phyloP scores from a whole-genome alignment of 169 alveolate genomes.

The Plasmodium cynomolgi region DNA sequence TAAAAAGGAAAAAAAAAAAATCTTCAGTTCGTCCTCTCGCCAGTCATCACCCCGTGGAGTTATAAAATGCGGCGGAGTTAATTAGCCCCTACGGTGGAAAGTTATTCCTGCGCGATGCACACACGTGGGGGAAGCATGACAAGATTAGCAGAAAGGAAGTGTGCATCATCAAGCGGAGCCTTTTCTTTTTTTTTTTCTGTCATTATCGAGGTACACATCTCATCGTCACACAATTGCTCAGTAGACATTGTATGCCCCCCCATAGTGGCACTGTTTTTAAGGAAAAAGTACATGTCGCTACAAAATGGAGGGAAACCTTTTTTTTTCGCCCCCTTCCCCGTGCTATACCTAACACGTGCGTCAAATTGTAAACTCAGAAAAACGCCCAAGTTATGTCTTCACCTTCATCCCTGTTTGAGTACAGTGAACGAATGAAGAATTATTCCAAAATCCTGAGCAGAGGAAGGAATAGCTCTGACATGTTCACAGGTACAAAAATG shows the following conservation, averaged over 20 bases:
- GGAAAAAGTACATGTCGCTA: background rate
- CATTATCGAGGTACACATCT: background rate
- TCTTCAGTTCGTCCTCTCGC: background rate
- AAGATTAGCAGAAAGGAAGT: background rate
- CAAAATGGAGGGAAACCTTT: background rate
- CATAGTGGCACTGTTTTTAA: background rate
- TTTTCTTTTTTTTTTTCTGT: background rate
- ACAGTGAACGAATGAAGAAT: constrained; percentile 70
- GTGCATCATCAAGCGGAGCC: background rate
- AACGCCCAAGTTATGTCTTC: background rate
- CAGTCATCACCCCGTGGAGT: background rate
- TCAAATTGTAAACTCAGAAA: background rate
- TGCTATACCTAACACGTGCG: background rate
- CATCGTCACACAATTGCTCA: background rate
- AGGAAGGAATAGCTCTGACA: constrained; percentile 75
- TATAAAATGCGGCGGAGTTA: constrained; percentile 20
- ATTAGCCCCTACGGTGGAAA: background rate
- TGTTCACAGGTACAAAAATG: constrained; percentile 31
- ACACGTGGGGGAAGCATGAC: background rate
- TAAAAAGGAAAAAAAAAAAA: constrained; percentile 20
- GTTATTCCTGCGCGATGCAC: background rate
- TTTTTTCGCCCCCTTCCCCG: background rate
- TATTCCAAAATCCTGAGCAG: constrained; percentile 62
- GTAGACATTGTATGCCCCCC: background rate
- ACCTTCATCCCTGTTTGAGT: background rate